Conservation (phyloP, 805 yeast species). For the Cyberlindnera euphorbiiphila region DNA sequence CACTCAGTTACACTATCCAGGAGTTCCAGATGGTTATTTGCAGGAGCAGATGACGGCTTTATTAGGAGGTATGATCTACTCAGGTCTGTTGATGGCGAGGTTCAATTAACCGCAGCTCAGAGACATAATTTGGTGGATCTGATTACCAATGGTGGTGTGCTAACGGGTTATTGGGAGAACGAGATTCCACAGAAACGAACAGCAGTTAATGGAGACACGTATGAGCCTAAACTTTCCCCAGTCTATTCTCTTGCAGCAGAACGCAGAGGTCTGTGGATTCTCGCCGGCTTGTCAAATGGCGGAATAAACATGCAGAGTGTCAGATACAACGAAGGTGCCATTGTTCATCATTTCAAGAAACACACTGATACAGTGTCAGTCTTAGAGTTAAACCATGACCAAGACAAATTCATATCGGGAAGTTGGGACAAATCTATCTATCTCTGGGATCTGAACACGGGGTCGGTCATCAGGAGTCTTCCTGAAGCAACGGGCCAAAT, state of each 20-base stretch:
- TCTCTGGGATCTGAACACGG: slow-evolving; percentile 85
- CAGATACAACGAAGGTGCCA: slow-evolving; percentile 75
- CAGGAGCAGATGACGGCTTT: slow-evolving; percentile 96
- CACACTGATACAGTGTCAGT: slow-evolving; percentile 78
- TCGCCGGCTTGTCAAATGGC: slow-evolving; percentile 79
- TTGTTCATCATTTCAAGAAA: slow-evolving; percentile 68
- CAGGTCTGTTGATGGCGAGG: slow-evolving; percentile 80
- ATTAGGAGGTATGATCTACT: slow-evolving; percentile 85
- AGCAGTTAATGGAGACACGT: slow-evolving; percentile 31
- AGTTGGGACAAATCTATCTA: slow-evolving; percentile 83
- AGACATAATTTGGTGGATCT: slow-evolving; percentile 85
- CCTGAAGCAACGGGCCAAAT: slow-evolving; percentile 71
- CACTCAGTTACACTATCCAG: slow-evolving; percentile 73
- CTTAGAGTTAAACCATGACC: slow-evolving; percentile 55
- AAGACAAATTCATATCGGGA: slow-evolving; percentile 70
- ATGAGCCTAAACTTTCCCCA: slow-evolving; percentile 66
- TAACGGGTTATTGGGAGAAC: slow-evolving; percentile 90
- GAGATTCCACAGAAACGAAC: slow-evolving; percentile 72
- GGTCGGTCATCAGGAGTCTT: slow-evolving; percentile 43
- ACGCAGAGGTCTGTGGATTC: slow-evolving; percentile 74
- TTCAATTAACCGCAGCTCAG: slow-evolving; percentile 87
- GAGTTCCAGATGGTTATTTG: slow-evolving; percentile 81
- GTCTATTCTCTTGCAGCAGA: slow-evolving; percentile 87
- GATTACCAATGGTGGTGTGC: slow-evolving; percentile 77
- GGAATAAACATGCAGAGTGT: slow-evolving; percentile 84